These are phyloP conservation scores for Penicillium psychrofluorescens DNA, from an alignment of 495 filamentous ascomycete genomes.

Conservation along the genomic window DNA sequence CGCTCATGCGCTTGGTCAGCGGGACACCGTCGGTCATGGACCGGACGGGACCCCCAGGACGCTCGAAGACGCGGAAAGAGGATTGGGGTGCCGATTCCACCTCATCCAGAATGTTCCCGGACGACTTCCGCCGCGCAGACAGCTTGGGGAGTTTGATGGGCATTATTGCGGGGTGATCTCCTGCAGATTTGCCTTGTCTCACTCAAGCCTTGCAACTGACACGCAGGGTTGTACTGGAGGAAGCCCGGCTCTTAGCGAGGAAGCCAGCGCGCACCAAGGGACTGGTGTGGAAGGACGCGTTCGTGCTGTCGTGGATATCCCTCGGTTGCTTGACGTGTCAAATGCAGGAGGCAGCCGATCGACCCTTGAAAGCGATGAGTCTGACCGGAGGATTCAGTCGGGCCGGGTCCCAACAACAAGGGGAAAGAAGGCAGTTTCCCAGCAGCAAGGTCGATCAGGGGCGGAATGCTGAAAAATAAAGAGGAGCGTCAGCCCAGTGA, in stretches of 20 bases:
- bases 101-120: conserved; percentile 56
- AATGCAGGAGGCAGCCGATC: conserved; percentile 6
- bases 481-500: conserved; percentile 1
- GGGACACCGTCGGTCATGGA: conserved; percentile 45
- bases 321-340: conserved; percentile 16
- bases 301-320: too few species aligned
- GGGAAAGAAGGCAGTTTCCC: conserved; percentile 4
- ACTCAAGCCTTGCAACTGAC: too few species aligned
- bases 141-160: conserved; percentile 63
- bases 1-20: conserved; percentile 32
- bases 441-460: not conserved
- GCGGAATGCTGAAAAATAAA: not conserved
- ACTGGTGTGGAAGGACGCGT: too few species aligned
- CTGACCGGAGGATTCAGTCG: conserved; percentile 5
- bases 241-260: too few species aligned
- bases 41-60: conserved; percentile 31
- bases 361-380: conserved; percentile 9
- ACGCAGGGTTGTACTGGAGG: too few species aligned
- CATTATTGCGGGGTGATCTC: conserved; percentile 32
- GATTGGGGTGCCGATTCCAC: conserved; percentile 37
- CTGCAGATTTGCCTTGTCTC: not conserved
- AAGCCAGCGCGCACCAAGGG: too few species aligned
- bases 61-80: conserved; percentile 57
- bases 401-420: too few species aligned
- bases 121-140: conserved; percentile 61